These are phyloP conservation scores for Plantago major DNA, from an alignment of 257 asterid genomes.

Conservation along the genomic window DNA sequence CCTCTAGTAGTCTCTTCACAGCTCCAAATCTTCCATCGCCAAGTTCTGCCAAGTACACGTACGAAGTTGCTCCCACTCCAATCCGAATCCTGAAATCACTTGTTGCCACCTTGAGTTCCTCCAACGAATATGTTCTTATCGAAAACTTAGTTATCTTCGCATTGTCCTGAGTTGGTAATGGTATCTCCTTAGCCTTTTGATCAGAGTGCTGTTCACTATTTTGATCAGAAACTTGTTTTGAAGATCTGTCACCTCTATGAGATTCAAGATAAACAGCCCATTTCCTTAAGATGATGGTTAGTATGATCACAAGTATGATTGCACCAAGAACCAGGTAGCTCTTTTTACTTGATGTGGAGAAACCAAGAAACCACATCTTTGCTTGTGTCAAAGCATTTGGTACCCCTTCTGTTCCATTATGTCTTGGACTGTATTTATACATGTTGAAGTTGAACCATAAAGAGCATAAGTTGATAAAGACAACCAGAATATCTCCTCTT, in stretches of 20 bases:
- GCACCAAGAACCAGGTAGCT: constrained; percentile 51
- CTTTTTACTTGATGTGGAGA: constrained; percentile 46
- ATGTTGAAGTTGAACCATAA: background rate
- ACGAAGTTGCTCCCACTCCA: constrained; percentile 70
- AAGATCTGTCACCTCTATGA: constrained; percentile 1
- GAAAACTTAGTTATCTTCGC: constrained; percentile 3
- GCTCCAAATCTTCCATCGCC: constrained; percentile 63
- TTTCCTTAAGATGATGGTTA: constrained; percentile 40
- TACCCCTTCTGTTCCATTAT: constrained; percentile 19
- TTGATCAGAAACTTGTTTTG: constrained; percentile 11
- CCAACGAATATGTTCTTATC: constrained; percentile 61
- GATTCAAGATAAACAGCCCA: constrained; percentile 29
- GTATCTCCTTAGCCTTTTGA: constrained; percentile 17
- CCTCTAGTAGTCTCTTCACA: constrained; percentile 63
- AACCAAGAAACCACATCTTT: constrained; percentile 57
- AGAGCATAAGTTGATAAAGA: constrained; percentile 1
- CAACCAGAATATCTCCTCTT: background rate
- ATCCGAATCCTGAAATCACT: constrained; percentile 50
- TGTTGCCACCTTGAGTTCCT: constrained; percentile 60
- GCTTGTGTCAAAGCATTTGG: constrained; percentile 16
- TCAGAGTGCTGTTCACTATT: constrained; percentile 7
- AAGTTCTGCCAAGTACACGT: constrained; percentile 69
- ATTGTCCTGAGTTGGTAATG: background rate
- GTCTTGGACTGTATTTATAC: constrained; percentile 20
- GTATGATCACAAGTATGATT: constrained; percentile 37